Evolutionary conservation across 192 early-diverging fungal species (phyloP).

Genomic region (Helicostylum pulchrum): DNA sequence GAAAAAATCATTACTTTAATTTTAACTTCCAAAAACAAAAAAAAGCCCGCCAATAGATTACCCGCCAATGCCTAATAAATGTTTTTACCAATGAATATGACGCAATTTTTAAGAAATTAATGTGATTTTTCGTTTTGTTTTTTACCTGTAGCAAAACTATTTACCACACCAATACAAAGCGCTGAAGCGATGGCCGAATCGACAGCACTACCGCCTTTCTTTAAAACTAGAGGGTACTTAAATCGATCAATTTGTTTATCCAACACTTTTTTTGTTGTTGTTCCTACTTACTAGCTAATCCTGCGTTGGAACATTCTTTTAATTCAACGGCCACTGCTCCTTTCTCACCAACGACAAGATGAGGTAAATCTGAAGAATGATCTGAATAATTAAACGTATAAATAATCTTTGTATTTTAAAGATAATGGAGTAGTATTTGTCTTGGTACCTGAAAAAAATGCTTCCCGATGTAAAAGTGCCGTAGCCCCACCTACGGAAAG

Average conservation of each 20-base stretch:
- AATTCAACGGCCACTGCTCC: conserved; percentile 73
- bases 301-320: conserved; percentile 64
- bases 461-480: neutral
- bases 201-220: conserved; percentile 83
- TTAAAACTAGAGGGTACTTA: conserved; percentile 50
- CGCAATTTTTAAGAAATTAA: conserved; percentile 6
- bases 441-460: neutral
- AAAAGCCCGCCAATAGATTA: conserved; percentile 6
- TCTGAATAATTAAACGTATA: neutral
- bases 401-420: too few relatives aligned
- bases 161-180: conserved; percentile 85
- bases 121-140: neutral
- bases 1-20: neutral
- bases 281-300: conserved; percentile 49
- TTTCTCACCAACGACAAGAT: conserved; percentile 42
- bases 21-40: neutral
- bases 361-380: neutral
- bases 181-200: conserved; percentile 86
- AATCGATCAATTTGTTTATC: neutral
- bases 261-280: neutral
- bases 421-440: neutral
- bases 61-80: conserved; percentile 63
- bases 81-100: conserved; percentile 13
- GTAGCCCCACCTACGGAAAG: too few relatives aligned
- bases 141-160: conserved; percentile 80